These are phyloP conservation scores for Mangifera indica DNA, from an alignment of 345 rosid genomes.

Conservation along the genomic window DNA sequence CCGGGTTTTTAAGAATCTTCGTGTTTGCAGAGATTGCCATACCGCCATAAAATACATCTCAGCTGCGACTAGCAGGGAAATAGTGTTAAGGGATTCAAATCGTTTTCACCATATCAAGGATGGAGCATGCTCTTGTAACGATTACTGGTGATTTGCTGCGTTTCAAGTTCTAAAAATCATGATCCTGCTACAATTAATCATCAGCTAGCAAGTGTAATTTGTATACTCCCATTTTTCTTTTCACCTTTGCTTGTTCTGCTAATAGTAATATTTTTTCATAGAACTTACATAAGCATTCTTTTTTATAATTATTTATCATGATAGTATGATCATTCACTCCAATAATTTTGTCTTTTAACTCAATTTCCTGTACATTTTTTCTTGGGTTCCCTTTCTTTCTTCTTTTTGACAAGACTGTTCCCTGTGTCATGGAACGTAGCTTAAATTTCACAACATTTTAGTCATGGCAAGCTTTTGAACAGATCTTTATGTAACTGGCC, in stretches of 20 bases:
- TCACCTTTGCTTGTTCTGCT: not conserved
- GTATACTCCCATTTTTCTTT: not conserved
- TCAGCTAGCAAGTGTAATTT: not conserved
- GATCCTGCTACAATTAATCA: not conserved
- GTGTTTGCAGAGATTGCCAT: slow-evolving; percentile 75
- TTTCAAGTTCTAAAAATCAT: not conserved
- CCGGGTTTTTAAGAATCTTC: slow-evolving; percentile 68
- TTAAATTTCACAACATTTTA: not conserved
- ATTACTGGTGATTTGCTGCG: slow-evolving; percentile 48
- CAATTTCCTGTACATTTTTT: not conserved
- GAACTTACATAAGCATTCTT: not conserved
- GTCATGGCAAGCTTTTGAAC: not conserved
- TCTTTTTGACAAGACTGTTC: not conserved
- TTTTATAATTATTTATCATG: not conserved
- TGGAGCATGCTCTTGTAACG: slow-evolving; percentile 79
- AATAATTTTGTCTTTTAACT: not conserved
- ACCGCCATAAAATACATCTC: slow-evolving; percentile 66
- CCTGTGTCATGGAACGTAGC: not conserved
- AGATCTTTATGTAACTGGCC: not conserved
- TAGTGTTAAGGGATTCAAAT: slow-evolving; percentile 70
- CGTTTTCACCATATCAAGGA: slow-evolving; percentile 75
- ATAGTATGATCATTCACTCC: not conserved
- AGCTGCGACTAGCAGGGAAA: slow-evolving; percentile 47
- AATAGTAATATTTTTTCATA: not conserved
- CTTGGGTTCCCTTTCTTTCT: not conserved